phyloP scores from a whole-genome alignment of 768 basidiomycete species.

The Termitomyces sp. region DNA sequence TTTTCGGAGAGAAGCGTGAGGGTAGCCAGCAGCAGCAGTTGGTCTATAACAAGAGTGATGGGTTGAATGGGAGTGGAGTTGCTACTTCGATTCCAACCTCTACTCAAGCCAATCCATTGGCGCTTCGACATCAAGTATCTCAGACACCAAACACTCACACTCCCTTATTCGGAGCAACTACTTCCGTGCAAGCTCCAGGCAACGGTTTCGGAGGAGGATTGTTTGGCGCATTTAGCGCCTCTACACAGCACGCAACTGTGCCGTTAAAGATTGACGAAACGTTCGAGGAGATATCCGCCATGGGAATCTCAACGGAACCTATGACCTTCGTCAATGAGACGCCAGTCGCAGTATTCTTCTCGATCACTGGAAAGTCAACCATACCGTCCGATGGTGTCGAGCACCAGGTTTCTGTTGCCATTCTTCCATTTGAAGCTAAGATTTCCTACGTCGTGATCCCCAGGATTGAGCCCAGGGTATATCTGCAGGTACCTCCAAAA shows the following conservation, averaged over 20 bases:
- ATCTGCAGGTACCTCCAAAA: slow-evolving; percentile 34
- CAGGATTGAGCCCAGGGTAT: slow-evolving; percentile 41
- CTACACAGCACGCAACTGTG: not conserved
- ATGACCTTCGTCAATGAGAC: slow-evolving; percentile 46
- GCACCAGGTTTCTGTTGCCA: slow-evolving; percentile 50
- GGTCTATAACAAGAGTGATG: not conserved
- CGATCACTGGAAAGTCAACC: slow-evolving; percentile 42
- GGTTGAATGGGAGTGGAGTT: not conserved
- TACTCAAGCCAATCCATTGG: not conserved
- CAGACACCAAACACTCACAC: not conserved
- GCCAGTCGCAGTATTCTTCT: slow-evolving; percentile 46
- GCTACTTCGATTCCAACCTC: too few species aligned
- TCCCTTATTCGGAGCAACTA: not conserved
- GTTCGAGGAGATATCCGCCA: slow-evolving; percentile 26
- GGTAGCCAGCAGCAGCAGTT: not conserved
- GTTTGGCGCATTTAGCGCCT: not conserved
- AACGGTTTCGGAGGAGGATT: not conserved
- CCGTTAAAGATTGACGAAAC: slow-evolving; percentile 11
- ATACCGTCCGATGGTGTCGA: slow-evolving; percentile 51
- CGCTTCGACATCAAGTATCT: not conserved
- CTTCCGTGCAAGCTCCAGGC: not conserved
- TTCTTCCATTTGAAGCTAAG: slow-evolving; percentile 40
- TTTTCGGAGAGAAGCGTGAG: not conserved
- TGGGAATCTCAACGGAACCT: slow-evolving; percentile 24
- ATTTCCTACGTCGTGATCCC: slow-evolving; percentile 48